These are phyloP conservation scores for Chalciporus piperatus DNA, from an alignment of 768 basidiomycete species.

Conservation along the genomic window DNA sequence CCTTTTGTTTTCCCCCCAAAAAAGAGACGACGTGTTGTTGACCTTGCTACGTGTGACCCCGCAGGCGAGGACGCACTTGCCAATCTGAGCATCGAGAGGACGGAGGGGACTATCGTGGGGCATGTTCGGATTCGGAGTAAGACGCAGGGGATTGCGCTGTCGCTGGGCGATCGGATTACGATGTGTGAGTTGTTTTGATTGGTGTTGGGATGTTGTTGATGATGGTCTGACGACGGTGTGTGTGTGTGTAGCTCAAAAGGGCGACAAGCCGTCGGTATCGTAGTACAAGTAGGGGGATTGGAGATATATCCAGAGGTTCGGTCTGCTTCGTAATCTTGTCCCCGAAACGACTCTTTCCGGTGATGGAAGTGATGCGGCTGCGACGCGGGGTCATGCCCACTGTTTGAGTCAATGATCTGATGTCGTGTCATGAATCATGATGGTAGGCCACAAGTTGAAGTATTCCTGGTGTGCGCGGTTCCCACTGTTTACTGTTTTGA, in stretches of 20 bases:
- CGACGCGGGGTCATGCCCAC: too few species aligned
- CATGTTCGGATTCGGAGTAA: conserved; percentile 97
- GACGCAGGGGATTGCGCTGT: conserved; percentile 95
- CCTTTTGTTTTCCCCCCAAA: neutral
- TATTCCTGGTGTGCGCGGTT: too few species aligned
- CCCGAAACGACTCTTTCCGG: too few species aligned
- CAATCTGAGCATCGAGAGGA: conserved; percentile 89
- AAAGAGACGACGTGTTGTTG: neutral
- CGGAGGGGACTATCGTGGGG: conserved; percentile 82
- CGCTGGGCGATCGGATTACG: conserved; percentile 87
- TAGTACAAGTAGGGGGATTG: too few species aligned
- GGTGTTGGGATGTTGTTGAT: too few species aligned
- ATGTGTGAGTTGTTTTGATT: conserved; percentile 40
- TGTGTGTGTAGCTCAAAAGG: conserved; percentile 42
- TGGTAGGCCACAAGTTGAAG: too few species aligned
- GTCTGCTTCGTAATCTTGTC: too few species aligned
- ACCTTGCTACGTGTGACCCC: neutral
- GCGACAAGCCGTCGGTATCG: conserved; percentile 33
- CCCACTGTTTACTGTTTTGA: too few species aligned
- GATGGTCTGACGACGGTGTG: neutral
- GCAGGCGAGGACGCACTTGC: conserved; percentile 94
- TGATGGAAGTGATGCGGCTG: too few species aligned
- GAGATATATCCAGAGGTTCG: too few species aligned
- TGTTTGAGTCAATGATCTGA: too few species aligned
- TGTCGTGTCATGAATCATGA: too few species aligned